Evolutionary conservation across 495 filamentous ascomycete species (phyloP).

Genomic region (Podospora fimiseda): DNA sequence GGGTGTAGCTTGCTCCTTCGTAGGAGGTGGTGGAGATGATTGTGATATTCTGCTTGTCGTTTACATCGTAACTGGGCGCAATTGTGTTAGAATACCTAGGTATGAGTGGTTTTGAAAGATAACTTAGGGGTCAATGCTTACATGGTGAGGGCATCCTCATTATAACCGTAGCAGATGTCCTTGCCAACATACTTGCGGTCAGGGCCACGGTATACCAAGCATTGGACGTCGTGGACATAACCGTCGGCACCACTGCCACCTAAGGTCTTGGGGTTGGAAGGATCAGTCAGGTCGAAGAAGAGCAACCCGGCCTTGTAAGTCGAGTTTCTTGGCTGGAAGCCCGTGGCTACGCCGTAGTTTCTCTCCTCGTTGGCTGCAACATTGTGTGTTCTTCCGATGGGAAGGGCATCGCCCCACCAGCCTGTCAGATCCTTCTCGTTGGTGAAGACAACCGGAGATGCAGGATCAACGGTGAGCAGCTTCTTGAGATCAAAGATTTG

Average conservation of each 20-base stretch:
- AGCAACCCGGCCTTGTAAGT: conserved; percentile 38
- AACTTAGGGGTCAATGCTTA: too few relatives aligned
- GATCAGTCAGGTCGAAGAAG: conserved; percentile 45
- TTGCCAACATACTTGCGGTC: conserved; percentile 41
- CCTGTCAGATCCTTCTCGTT: conserved; percentile 32
- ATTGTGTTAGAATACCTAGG: conserved; percentile 31
- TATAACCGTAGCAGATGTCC: conserved; percentile 54
- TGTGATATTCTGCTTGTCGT: conserved; percentile 39
- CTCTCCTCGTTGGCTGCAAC: conserved; percentile 43
- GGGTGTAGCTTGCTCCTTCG: conserved; percentile 41
- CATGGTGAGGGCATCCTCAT: conserved; percentile 40
- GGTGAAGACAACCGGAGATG: conserved; percentile 23
- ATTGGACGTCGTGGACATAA: conserved; percentile 54
- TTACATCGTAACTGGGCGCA: conserved; percentile 42
- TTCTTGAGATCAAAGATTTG: conserved; percentile 49
- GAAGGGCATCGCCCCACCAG: conserved; percentile 29
- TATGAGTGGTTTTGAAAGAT: conserved; percentile 44
- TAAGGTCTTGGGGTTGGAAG: conserved; percentile 40
- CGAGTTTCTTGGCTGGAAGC: conserved; percentile 35
- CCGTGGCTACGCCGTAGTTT: conserved; percentile 39
- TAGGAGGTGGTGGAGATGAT: conserved; percentile 50
- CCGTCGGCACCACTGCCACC: conserved; percentile 44
- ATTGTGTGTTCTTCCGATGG: conserved; percentile 41
- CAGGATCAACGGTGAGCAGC: conserved; percentile 20
- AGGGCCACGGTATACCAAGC: conserved; percentile 48